These are phyloP conservation scores for Astrothelium macrocarpum DNA, from an alignment of 495 filamentous ascomycete species.

Conservation along the genomic window DNA sequence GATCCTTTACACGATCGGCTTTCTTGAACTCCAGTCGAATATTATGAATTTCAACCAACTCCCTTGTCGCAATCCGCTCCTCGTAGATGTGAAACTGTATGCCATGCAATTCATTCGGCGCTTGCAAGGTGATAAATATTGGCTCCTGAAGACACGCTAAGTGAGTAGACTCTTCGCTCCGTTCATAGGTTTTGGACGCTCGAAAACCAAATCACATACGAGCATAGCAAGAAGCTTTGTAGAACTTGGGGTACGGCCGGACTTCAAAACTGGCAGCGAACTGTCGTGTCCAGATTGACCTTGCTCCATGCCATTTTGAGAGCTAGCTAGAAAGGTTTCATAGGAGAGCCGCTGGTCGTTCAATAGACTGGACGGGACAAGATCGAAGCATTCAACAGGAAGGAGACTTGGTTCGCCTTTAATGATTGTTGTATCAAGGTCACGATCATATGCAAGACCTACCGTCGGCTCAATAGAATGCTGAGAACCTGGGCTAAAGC, in stretches of 20 bases:
- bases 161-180: not conserved
- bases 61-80: not conserved
- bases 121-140: not conserved
- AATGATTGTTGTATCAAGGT: not conserved
- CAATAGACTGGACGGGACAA: not conserved
- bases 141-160: not conserved
- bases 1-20: not conserved
- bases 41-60: not conserved
- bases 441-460: not conserved
- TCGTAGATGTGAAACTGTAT: not conserved
- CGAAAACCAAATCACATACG: not conserved
- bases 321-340: not conserved
- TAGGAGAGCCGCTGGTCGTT: not conserved
- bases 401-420: not conserved
- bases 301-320: not conserved
- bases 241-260: not conserved
- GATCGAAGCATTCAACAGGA: not conserved
- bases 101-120: not conserved
- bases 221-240: not conserved
- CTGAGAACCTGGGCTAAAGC: not conserved
- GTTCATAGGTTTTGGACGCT: not conserved
- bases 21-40: not conserved
- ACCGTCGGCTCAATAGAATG: not conserved
- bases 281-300: not conserved
- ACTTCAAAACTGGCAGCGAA: not conserved